Evolutionary conservation across 2,329 filamentous ascomycete species (phyloP), one percentile per base, ranked within the genome.

Genomic region (Curvularia spicifera): DNA sequence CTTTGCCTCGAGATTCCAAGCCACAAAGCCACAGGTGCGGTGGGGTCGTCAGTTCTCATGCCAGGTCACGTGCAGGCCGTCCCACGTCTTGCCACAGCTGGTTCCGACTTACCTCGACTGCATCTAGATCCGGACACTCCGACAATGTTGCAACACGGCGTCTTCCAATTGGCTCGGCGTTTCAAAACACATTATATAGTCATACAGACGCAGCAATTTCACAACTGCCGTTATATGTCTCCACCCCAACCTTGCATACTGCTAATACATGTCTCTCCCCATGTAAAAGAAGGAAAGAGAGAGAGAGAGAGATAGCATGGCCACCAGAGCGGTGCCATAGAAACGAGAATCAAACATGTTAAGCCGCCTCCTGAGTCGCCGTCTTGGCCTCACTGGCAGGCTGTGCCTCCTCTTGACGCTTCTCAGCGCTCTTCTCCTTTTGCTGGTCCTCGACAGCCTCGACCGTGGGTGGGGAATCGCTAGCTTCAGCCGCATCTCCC

Each of bases 371-470:
- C 43, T 55, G 45, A 13, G 76, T 78, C 7, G 76, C 76, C 13
- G 70, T 74, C 53, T 76, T 65, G 33, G 67, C 73, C 57, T 78
- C 77, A 51, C 75, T 77, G 18, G 73, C 77, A 40, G 77, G 77
- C 62, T 74, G 74, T 4, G 73, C 70, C n/a, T 72, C 69, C 54
- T 71, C 68, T 42, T 68, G 68, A 53, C 71, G 62, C 42, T 72
- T 69, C 57, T 78, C 74, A n/a, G 78, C 71, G 45, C 71, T 78
- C 70, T 72, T 72, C 72, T 82, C 80, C 73, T 82, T 82, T 58
- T 69, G 64, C 56, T 79, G 53, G 64, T 82, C 80, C 33, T 76
- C 78, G 6, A 63, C 72, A 9, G 70, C 78, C 37, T 76, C 74
- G 15, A 78, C 79, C 10, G 69, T 76, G 2, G 78, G 76, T 49